Percentiles rank a stretch among this genome's conserved stretches.
Evolutionary conservation across 2,329 filamentous ascomycete species (phyloP).

Genomic region (Periconia sp.): DNA sequence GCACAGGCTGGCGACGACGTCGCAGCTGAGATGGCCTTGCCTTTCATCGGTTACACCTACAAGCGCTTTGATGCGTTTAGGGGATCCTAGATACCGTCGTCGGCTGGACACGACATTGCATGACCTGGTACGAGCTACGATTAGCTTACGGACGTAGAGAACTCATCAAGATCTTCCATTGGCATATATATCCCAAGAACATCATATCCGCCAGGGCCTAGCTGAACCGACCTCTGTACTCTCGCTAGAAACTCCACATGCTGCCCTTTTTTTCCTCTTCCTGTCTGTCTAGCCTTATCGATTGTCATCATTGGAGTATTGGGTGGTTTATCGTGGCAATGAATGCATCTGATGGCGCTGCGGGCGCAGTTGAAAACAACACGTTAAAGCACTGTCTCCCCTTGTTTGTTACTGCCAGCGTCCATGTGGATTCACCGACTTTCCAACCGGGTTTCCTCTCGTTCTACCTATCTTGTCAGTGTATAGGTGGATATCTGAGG

Average conservation of each 20-base stretch:
- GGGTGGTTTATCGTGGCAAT: conserved; percentile 3
- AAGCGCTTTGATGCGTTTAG: conserved; percentile 85
- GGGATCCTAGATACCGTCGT: conserved; percentile 37
- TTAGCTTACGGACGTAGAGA: neutral
- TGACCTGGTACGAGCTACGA: conserved; percentile 16
- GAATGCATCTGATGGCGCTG: conserved; percentile 17
- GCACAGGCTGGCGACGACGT: conserved; percentile 74
- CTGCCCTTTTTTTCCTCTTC: conserved; percentile 1
- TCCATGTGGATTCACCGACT: no score
- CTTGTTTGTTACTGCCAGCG: no score
- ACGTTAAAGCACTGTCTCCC: neutral
- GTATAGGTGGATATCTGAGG: no score
- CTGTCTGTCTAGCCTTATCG: neutral
- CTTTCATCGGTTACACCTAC: conserved; percentile 96
- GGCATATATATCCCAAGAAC: neutral
- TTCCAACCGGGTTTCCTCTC: no score
- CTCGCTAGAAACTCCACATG: neutral
- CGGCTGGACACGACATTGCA: conserved; percentile 9
- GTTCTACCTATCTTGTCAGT: no score
- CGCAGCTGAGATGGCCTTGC: conserved; percentile 91
- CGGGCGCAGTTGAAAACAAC: conserved; percentile 6
- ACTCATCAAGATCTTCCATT: neutral
- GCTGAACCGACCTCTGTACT: neutral
- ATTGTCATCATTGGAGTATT: conserved; percentile 8
- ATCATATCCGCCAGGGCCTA: neutral